Evolutionary conservation across 345 rosid species (phyloP).

Genomic region (Populus tremula): DNA sequence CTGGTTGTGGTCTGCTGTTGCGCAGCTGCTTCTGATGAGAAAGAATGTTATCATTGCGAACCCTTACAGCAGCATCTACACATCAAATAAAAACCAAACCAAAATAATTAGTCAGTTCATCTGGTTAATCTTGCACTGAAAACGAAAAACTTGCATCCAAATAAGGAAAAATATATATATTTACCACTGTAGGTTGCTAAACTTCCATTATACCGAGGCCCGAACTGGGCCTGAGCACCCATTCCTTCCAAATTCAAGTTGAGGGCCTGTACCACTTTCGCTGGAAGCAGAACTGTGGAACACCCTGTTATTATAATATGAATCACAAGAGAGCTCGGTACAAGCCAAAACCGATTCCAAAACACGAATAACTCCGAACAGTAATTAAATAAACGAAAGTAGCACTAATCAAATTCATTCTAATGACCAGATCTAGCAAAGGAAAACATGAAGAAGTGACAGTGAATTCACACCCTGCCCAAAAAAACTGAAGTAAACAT

Average conservation of each 20-base stretch:
- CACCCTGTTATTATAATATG: slow-evolving; percentile 20
- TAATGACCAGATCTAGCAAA: neutral
- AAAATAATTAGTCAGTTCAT: neutral
- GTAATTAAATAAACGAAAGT: neutral
- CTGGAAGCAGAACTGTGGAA: slow-evolving; percentile 69
- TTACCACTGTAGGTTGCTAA: slow-evolving; percentile 17
- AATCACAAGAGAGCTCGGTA: neutral
- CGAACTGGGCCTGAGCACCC: slow-evolving; percentile 30
- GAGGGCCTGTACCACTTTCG: slow-evolving; percentile 72
- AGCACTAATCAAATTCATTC: neutral
- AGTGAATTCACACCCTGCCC: neutral
- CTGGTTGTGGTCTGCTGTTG: slow-evolving; percentile 28
- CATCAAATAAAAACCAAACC: neutral
- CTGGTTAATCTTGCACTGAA: neutral
- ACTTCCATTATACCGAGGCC: slow-evolving; percentile 30
- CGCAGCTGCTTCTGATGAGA: slow-evolving; percentile 36
- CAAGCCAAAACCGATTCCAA: neutral
- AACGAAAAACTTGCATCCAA: neutral
- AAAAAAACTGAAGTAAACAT: neutral
- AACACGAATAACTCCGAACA: neutral
- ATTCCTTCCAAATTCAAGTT: slow-evolving; percentile 51
- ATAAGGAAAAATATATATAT: neutral
- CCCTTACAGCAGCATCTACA: slow-evolving; percentile 25
- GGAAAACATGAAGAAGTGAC: neutral
- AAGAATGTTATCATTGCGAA: slow-evolving; percentile 6